Conservation (phyloP, 768 basidiomycete genomes). For the Mycena metata region DNA sequence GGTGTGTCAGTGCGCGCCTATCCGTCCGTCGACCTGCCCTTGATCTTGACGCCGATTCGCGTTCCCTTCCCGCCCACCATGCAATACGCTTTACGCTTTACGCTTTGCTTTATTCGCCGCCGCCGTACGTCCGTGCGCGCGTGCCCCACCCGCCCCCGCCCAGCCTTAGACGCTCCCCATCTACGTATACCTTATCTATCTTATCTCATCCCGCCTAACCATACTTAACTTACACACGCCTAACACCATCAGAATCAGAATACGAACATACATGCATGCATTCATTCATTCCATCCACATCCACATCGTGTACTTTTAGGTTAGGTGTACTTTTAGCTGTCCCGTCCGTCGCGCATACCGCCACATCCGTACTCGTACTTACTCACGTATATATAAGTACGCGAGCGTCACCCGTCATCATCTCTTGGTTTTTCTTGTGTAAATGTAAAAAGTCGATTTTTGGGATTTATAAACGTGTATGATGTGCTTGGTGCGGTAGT, state of each 20-base stretch:
- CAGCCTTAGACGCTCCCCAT: constrained; percentile 7
- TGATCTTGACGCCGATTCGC: neutral
- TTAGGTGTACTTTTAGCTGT: constrained; percentile 5
- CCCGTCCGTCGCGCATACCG: no score
- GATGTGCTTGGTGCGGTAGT: no score
- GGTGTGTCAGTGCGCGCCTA: neutral
- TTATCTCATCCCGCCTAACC: neutral
- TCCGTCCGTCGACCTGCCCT: neutral
- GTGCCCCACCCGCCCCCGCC: neutral
- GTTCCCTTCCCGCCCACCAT: neutral
- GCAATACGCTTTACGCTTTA: neutral
- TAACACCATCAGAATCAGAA: no score
- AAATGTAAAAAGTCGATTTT: no score
- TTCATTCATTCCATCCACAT: no score
- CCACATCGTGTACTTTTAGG: constrained; percentile 4
- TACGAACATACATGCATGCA: no score
- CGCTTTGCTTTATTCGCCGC: no score
- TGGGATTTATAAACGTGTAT: no score
- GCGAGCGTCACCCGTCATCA: no score
- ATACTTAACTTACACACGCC: neutral
- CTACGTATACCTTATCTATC: neutral
- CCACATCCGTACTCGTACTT: no score
- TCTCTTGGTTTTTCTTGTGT: no score
- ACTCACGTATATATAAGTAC: no score
- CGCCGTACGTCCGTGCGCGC: neutral